These are phyloP conservation scores for Aspergillus olivimuriae DNA, from an alignment of 495 filamentous ascomycete genomes.

Conservation along the genomic window DNA sequence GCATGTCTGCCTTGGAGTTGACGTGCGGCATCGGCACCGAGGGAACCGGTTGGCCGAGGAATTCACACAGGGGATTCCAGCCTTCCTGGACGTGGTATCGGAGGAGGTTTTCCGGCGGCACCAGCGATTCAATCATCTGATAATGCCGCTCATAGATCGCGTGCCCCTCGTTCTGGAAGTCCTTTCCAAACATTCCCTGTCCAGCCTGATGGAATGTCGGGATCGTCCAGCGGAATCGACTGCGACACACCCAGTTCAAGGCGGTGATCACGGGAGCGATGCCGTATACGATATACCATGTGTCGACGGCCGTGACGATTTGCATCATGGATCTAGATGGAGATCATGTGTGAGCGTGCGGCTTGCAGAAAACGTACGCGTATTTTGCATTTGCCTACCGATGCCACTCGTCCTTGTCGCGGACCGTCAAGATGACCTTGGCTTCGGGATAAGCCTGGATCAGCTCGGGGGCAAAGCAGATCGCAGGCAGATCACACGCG, in stretches of 20 bases:
- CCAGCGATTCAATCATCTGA: constrained; percentile 22
- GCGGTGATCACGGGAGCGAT: not conserved
- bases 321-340: not conserved
- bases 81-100: constrained; percentile 34
- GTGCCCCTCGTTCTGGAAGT: no score
- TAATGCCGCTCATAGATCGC: no score
- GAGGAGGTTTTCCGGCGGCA: constrained; percentile 34
- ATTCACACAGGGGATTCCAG: constrained; percentile 32
- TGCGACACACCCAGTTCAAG: not conserved
- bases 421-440: constrained; percentile 6
- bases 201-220: not conserved
- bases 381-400: not conserved
- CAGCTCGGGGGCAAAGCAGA: constrained; percentile 5
- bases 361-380: not conserved
- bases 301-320: not conserved
- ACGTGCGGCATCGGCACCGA: constrained; percentile 19
- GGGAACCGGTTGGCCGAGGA: constrained; percentile 23
- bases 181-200: no score
- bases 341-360: no score
- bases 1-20: no score
- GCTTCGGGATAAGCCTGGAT: constrained; percentile 9
- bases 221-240: not conserved
- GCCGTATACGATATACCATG: not conserved
- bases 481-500: constrained; percentile 1
- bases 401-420: not conserved